Percentiles rank a stretch among this genome's conserved stretches.
These are phyloP conservation scores for Ustilago trichophora DNA, from an alignment of 1,284 basidiomycete genomes.

Conservation along the genomic window DNA sequence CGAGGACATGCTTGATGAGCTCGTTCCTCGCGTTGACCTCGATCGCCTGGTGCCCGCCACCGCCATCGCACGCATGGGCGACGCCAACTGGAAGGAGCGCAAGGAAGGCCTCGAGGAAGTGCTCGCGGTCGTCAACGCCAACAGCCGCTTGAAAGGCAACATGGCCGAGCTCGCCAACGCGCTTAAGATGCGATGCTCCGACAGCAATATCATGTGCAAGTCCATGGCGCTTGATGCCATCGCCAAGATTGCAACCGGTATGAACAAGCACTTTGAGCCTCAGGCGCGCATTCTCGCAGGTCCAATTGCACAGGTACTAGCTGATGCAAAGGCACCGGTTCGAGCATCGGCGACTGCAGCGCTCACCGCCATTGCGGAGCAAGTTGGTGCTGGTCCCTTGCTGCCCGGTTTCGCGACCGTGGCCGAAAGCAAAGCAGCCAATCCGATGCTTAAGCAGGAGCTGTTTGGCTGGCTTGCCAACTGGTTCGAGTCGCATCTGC, in stretches of 20 bases:
- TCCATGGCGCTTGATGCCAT: constrained; percentile 88
- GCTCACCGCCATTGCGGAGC: constrained; percentile 82
- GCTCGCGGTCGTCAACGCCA: constrained; percentile 83
- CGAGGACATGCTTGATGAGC: constrained; percentile 74
- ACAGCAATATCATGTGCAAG: constrained; percentile 95
- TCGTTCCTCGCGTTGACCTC: constrained; percentile 93
- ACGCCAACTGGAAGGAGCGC: constrained; percentile 91
- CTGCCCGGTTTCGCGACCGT: constrained; percentile 79
- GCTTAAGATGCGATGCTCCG: constrained; percentile 85
- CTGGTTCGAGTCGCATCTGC: constrained; percentile 77
- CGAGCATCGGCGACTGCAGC: constrained; percentile 81
- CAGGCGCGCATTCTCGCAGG: constrained; percentile 79
- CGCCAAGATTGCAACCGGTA: constrained; percentile 85
- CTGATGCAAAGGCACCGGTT: constrained; percentile 91
- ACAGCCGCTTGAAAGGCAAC: constrained; percentile 87
- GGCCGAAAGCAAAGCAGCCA: constrained; percentile 77
- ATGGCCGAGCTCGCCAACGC: constrained; percentile 88
- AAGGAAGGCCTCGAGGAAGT: constrained; percentile 92
- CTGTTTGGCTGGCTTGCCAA: constrained; percentile 85
- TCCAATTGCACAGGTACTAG: constrained; percentile 82
- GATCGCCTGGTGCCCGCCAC: constrained; percentile 87
- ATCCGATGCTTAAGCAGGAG: constrained; percentile 86
- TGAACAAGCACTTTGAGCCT: constrained; percentile 95
- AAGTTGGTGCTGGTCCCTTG: constrained; percentile 84
- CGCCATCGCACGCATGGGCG: constrained; percentile 84